Base-by-base conservation (phyloP, 176 grass and related monocot genomes). In the Puya raimondii region DNA sequence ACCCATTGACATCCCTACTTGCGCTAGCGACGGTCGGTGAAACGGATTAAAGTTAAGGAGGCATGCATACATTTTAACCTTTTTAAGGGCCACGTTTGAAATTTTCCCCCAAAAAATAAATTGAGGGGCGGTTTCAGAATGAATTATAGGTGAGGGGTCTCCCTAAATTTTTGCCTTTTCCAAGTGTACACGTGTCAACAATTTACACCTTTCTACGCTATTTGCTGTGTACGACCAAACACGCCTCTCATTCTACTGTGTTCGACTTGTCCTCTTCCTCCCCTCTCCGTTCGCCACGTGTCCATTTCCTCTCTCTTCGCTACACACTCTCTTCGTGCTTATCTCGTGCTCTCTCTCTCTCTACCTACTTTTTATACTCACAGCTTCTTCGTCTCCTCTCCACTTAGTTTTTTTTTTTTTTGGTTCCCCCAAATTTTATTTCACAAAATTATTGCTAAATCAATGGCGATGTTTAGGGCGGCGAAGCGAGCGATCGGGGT, bases 391-490 rank as follows among this genome's bases (percentile, higher is more conserved):
- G 12, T 16, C 18, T 58, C 54, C 9, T 2, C 53, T 59, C 54
- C 5, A 17, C 16, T 2, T 59, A 15, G 54, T 9, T 3, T 59
- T 59, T n/a, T n/a, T n/a, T 53, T n/a, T 13, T n/a, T 42, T 7
- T 29, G 27, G 27, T 42, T 42, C 33, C 5, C 33, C 33, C 4
- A 42, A 42, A 42, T 42, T 42, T 42, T 5, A 7, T 4, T 42
- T 42, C 4, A 7, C 33, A 42, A 42, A 42, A 42, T 42, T 42
- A 1, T 42, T 5, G 33, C 54, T 18, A 59, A 69, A 69, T 51
- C 11, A 51, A 76, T 76, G 74, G 74, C 74, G 25, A 68, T 59
- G 74, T 6, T 68, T 11, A 42, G 33, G 17, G 74, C 74, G 17
- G 50, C 65, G 29, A 76, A 76, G 65, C 18, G 49, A 1, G 74